A percentile compares a stretch with the other conserved stretches of the same genome.
Conservation (phyloP, 2,329 filamentous ascomycete genomes). For the Dactylellina haptotyla region DNA sequence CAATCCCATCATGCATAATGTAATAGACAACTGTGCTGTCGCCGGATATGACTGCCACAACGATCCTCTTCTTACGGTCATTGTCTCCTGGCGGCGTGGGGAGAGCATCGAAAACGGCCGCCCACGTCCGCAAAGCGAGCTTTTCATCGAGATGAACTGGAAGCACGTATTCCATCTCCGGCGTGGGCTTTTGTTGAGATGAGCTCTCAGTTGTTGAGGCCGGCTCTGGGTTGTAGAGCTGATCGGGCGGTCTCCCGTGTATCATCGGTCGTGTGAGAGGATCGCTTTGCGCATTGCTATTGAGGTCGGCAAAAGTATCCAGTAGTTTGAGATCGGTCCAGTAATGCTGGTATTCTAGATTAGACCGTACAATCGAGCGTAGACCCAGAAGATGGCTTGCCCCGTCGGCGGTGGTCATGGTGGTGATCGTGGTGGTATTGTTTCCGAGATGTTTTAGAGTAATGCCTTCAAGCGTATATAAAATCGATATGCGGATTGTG, state of each 20-base stretch:
- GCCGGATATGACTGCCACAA: conserved; percentile 79
- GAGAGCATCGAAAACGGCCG: conserved; percentile 75
- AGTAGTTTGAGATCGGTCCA: conserved; percentile 71
- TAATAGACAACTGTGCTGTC: conserved; percentile 89
- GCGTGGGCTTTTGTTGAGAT: conserved; percentile 23
- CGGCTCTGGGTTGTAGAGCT: conserved; percentile 68
- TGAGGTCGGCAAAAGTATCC: conserved; percentile 58
- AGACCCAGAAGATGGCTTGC: conserved; percentile 64
- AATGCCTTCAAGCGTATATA: too few relatives aligned
- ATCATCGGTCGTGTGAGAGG: conserved; percentile 71
- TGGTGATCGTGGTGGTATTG: too few relatives aligned
- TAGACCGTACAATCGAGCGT: conserved; percentile 72
- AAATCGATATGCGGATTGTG: too few relatives aligned
- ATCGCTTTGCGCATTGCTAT: conserved; percentile 19
- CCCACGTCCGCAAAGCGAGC: conserved; percentile 74
- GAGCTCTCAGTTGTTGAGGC: conserved; percentile 12
- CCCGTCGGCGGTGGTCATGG: conserved; percentile 55
- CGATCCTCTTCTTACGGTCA: conserved; percentile 70
- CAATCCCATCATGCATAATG: conserved; percentile 83
- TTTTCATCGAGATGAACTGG: conserved; percentile 78
- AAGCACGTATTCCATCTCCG: conserved; percentile 78
- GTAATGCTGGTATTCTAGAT: conserved; percentile 78
- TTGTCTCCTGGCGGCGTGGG: conserved; percentile 65
- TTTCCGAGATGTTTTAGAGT: too few relatives aligned
- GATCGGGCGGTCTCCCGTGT: conserved; percentile 75